Base-by-base conservation (phyloP, 2,329 filamentous ascomycete genomes). In the Coniochaeta hoffmannii region DNA sequence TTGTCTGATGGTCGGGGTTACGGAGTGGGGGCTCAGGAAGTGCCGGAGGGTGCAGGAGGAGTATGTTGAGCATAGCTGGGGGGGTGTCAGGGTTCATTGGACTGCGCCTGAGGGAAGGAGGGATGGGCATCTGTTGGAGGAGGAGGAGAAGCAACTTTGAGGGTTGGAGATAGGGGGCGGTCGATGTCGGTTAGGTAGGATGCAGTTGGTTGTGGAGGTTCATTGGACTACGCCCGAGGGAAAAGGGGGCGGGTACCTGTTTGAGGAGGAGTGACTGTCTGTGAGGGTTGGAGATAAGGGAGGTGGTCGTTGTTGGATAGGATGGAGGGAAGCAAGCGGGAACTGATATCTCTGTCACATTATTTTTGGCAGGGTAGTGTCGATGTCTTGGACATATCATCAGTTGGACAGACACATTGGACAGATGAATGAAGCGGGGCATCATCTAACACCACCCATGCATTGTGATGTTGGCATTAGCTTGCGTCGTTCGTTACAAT, bases 61-160 rank as follows among this genome's bases (percentile, higher is more conserved):
- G 56, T 95, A 94, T 65, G 91, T 84, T 66, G 82, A 85, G 56
- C 88, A 95, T 74, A 92, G 88, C 67, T 96, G 90, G 90, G 84
- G 77, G 28, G 79, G 79, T 0, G 72, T 89, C 53, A 81, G 82
- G 69, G 77, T 83, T 44, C 81, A 87, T 65, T 88, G 86, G 76
- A 71, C 72, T 64, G 64, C 64, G 63, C 74, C 76, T 0, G 69
- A 71, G 34, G 72, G 68, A 1, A 54, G 34, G 12, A 54, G 53
- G 0, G 61, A 65, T 12, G 54, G 55, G 31, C 53, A 58, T 56
- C 51, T 58, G 55, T 34, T 58, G 36, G 51, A 58, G 34, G 24
- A 26, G 44, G 55, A 34, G 38, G 30, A 17, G 14, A 9, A 50
- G n/a, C n/a, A n/a, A n/a, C n/a, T n/a, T n/a, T n/a, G n/a, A n/a